Conservation (phyloP, 108 stramenopile species). For the Nannochloropsis oceanica region DNA sequence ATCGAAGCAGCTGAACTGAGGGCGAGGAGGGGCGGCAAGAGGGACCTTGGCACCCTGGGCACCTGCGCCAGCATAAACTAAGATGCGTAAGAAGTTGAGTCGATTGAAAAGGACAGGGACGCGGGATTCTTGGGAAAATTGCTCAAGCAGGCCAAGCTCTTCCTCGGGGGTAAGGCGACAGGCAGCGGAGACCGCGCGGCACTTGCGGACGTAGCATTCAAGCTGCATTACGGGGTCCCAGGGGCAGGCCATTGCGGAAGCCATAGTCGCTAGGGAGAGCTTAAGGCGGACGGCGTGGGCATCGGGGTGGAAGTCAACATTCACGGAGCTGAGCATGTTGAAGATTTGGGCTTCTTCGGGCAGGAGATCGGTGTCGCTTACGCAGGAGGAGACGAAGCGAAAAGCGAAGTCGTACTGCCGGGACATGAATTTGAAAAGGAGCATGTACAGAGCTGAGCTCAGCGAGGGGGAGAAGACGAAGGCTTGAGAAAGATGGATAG, state of each 20-base stretch:
- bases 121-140: conserved; percentile 8
- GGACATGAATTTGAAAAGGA: conserved; percentile 88
- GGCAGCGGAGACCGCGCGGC: conserved; percentile 22
- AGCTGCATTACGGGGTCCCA: conserved; percentile 38
- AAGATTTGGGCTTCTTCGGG: conserved; percentile 62
- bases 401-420: conserved; percentile 56
- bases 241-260: conserved; percentile 8
- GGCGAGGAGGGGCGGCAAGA: background rate
- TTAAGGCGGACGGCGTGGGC: conserved; percentile 54
- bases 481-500: conserved; percentile 49
- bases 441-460: conserved; percentile 87
- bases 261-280: conserved; percentile 6
- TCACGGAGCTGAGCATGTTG: conserved; percentile 27
- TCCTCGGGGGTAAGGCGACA: conserved; percentile 43
- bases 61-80: background rate
- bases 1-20: background rate
- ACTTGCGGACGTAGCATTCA: conserved; percentile 24
- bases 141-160: conserved; percentile 32
- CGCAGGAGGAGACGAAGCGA: conserved; percentile 86
- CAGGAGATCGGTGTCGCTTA: conserved; percentile 70
- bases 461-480: conserved; percentile 80
- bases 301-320: conserved; percentile 83
- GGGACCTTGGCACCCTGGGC: background rate
- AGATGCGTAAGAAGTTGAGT: background rate
- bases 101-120: background rate